Evolutionary conservation across 2,329 filamentous ascomycete species (phyloP), one percentile per base, ranked within the genome.

Genomic region (Fusarium tanahbumbuense): DNA sequence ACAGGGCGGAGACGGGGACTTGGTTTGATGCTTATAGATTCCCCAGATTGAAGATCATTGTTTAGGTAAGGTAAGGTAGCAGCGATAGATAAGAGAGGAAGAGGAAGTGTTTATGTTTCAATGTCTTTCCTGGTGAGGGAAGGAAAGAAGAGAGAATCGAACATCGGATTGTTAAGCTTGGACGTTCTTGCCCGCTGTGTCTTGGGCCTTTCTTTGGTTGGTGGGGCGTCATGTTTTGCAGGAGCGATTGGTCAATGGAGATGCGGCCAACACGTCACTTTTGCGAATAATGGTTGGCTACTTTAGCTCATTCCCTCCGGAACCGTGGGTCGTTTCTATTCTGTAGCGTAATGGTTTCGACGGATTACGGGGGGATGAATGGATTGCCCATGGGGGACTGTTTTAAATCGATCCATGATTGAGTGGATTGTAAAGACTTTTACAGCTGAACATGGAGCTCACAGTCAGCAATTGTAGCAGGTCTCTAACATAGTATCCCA

Each of bases 181-280:
- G 49, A 46, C 28, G 37, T 41, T 41, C 30, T 23, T 52, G 32
- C 47, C 32, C 30, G 18, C 18, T n/a, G 34, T 37, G 34, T 15
- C 13, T 47, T 32, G 30, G 13, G 13, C 16, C 16, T 32, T 37
- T 55, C 16, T 32, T 37, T 55, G 56, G 32, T 8, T 27, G 32
- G 32, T 61, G 54, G 59, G 65, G 50, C 60, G 42, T 47, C 64
- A 65, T 60, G 48, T 59, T 44, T 60, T 64, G 45, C 37, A 22
- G 41, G 65, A 49, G 28, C 61, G 66, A 69, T 67, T 69, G 66
- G 66, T 67, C 66, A 69, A 67, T 67, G 50, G 53, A 46, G 50
- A 60, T 44, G 61, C 46, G 18, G 27, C 15, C 42, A 56, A 50
- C 54, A 56, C 54, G 54, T 56, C 54, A 56, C 54, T 56, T 56